Percentiles rank a stretch among this genome's conserved stretches.
phyloP scores from a whole-genome alignment of 2,329 filamentous ascomycete genomes.

The Fusarium redolens region DNA sequence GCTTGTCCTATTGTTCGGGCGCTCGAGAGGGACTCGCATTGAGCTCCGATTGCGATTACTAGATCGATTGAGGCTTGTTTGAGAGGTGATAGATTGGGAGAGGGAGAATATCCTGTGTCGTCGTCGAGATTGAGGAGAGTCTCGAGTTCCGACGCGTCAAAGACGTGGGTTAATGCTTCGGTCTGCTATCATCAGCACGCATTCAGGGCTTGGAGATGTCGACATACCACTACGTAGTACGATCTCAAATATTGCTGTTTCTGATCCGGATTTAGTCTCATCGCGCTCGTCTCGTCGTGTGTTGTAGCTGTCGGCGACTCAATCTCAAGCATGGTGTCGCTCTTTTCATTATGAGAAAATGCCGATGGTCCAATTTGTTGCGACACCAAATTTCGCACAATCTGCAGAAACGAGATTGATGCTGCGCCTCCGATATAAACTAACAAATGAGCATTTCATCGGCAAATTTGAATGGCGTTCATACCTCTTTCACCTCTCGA shows the following conservation, averaged over 20 bases:
- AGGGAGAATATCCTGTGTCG: background rate
- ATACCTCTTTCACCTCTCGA: conserved; percentile 63
- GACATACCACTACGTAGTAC: conserved; percentile 34
- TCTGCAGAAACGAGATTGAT: conserved; percentile 66
- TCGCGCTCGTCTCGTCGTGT: background rate
- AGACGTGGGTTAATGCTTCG: conserved; percentile 50
- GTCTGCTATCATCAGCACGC: conserved; percentile 38
- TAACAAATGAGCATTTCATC: conserved; percentile 33
- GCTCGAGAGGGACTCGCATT: conserved; percentile 35
- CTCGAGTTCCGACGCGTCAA: conserved; percentile 46
- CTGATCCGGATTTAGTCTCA: background rate
- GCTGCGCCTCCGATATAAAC: conserved; percentile 63
- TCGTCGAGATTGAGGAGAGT: conserved; percentile 26
- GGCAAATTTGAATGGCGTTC: background rate
- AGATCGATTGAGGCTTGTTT: conserved; percentile 30
- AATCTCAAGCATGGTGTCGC: conserved; percentile 45
- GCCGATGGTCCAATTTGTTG: conserved; percentile 44
- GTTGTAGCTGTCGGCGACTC: conserved; percentile 29
- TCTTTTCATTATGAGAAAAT: conserved; percentile 45
- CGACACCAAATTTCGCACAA: conserved; percentile 41
- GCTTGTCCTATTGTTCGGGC: conserved; percentile 42
- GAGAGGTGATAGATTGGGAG: background rate
- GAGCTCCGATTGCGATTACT: conserved; percentile 43
- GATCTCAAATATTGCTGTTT: conserved; percentile 24
- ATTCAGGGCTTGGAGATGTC: background rate